These are phyloP conservation scores for Betula pendula DNA, from an alignment of 306 rosid species.

Conservation along the genomic window DNA sequence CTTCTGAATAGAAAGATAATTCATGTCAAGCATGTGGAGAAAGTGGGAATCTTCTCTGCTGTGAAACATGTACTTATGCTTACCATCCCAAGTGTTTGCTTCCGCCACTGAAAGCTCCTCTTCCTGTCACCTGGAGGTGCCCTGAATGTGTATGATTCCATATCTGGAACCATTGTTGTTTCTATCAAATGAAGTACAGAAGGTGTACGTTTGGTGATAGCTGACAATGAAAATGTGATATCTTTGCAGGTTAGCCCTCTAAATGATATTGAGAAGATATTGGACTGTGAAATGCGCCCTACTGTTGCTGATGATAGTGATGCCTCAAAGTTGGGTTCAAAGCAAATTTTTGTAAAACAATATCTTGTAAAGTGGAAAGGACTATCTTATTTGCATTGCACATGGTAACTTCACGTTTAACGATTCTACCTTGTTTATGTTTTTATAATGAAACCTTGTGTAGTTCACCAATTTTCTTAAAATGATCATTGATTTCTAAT, in stretches of 20 bases:
- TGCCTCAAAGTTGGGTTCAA: slow-evolving; percentile 66
- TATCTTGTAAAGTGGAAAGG: slow-evolving; percentile 99
- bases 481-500: background rate
- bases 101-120: slow-evolving; percentile 70
- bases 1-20: slow-evolving; percentile 68
- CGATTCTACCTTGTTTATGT: background rate
- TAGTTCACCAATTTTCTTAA: background rate
- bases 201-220: slow-evolving; percentile 17
- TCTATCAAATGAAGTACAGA: slow-evolving; percentile 14
- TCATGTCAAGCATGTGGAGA: slow-evolving; percentile 95
- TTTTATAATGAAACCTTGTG: slow-evolving; percentile 24
- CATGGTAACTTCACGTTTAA: slow-evolving; percentile 58
- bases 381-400: slow-evolving; percentile 81
- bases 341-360: slow-evolving; percentile 91
- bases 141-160: slow-evolving; percentile 89
- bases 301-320: slow-evolving; percentile 76
- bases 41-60: slow-evolving; percentile 68
- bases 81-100: slow-evolving; percentile 87
- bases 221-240: slow-evolving; percentile 18
- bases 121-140: slow-evolving; percentile 80
- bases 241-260: slow-evolving; percentile 91
- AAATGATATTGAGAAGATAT: slow-evolving; percentile 80
- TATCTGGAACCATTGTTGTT: slow-evolving; percentile 20
- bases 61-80: slow-evolving; percentile 84
- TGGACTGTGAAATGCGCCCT: slow-evolving; percentile 97